Percentiles rank a stretch among this genome's conserved stretches.
Evolutionary conservation across 2,329 filamentous ascomycete genomes (phyloP).

Genomic region (Penicillium rolfsii): DNA sequence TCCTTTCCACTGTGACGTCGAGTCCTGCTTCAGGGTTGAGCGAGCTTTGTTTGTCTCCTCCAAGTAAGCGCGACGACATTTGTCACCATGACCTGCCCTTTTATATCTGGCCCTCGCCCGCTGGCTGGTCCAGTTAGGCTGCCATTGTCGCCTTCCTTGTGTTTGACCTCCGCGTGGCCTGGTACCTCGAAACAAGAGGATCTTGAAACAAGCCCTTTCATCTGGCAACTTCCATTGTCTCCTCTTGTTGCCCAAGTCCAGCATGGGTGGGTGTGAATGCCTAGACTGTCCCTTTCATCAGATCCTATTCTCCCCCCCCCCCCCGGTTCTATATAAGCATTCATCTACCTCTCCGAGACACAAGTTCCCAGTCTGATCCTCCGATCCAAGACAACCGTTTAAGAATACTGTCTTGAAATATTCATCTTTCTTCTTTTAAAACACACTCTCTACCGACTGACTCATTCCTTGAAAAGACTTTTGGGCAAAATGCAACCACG

Average conservation of each 20-base stretch:
- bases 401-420: not conserved
- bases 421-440: not conserved
- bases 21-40: not conserved
- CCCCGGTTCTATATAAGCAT: not conserved
- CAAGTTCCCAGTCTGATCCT: constrained; percentile 4
- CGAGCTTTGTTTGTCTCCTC: constrained; percentile 18
- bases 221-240: constrained; percentile 2
- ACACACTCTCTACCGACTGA: not conserved
- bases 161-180: not conserved
- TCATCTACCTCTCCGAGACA: constrained; percentile 11
- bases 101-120: not conserved
- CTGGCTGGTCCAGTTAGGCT: not conserved
- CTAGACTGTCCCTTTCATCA: constrained; percentile 1
- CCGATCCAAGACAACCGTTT: not conserved
- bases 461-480: not conserved
- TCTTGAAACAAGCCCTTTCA: constrained; percentile 15
- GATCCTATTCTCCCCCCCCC: not conserved
- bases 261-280: constrained; percentile 14
- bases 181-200: constrained; percentile 7
- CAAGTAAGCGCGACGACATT: constrained; percentile 16
- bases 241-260: constrained; percentile 14
- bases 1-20: constrained; percentile 19
- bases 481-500: constrained; percentile 14
- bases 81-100: constrained; percentile 7
- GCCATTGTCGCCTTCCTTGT: constrained; percentile 12